A percentile compares a stretch with the other conserved stretches of the same genome.
Conservation (phyloP, 2,329 filamentous ascomycete genomes). For the Xylariaceae sp. region DNA sequence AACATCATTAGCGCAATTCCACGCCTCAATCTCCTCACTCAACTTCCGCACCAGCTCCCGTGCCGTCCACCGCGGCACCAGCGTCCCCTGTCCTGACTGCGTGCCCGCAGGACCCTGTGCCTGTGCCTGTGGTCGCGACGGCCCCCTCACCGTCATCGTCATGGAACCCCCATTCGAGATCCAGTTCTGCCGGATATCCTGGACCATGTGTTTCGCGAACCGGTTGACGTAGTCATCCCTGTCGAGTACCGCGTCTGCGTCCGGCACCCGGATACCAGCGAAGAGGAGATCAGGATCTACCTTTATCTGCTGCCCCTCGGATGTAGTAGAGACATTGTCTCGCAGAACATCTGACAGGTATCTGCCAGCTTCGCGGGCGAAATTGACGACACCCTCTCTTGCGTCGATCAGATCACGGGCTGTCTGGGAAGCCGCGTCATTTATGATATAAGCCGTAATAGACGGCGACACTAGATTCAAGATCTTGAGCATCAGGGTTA, state of each 20-base stretch:
- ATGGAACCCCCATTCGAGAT: slow-evolving; percentile 19
- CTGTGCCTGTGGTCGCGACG: slow-evolving; percentile 21
- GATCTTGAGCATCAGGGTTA: slow-evolving; percentile 18
- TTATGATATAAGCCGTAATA: slow-evolving; percentile 22
- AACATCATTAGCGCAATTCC: slow-evolving; percentile 21
- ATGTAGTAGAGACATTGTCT: no score
- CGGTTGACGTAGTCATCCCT: slow-evolving; percentile 29
- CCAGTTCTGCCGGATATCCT: slow-evolving; percentile 45
- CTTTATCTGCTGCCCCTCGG: slow-evolving; percentile 2
- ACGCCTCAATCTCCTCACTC: slow-evolving; percentile 15
- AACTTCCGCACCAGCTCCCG: slow-evolving; percentile 14
- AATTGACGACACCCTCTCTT: slow-evolving; percentile 19
- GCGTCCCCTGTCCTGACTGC: slow-evolving; percentile 33
- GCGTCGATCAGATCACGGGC: slow-evolving; percentile 11
- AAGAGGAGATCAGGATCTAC: slow-evolving; percentile 19
- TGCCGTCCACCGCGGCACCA: slow-evolving; percentile 13
- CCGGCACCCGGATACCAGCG: slow-evolving; percentile 5
- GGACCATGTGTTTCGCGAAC: slow-evolving; percentile 39
- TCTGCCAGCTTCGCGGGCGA: slow-evolving; percentile 18
- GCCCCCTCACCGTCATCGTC: slow-evolving; percentile 34
- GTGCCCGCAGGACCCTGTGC: slow-evolving; percentile 11
- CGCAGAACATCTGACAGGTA: slow-evolving; percentile 16
- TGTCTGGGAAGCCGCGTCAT: slow-evolving; percentile 14
- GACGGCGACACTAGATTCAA: slow-evolving; percentile 27
- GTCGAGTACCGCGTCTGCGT: slow-evolving; percentile 2